Evolutionary conservation across 2,329 filamentous ascomycete genomes (phyloP).

Genomic region (Hypoxylon sp.): DNA sequence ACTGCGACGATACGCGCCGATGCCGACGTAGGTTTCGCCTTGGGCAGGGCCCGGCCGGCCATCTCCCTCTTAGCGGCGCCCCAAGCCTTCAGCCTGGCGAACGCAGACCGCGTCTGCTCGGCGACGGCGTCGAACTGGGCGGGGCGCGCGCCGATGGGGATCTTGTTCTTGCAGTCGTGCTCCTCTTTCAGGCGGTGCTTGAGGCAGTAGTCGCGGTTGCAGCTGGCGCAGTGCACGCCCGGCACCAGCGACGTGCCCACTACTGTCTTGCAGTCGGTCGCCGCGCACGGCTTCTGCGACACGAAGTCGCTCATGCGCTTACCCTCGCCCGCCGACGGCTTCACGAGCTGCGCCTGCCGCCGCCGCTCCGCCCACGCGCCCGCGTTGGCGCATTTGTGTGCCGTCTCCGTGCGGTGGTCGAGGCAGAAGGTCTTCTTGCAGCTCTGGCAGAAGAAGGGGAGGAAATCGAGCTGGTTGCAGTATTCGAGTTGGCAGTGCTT

Average conservation of each 20-base stretch:
- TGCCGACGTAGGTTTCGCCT: conserved; percentile 73
- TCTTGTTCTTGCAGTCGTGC: conserved; percentile 85
- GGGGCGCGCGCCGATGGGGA: conserved; percentile 67
- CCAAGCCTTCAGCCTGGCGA: conserved; percentile 86
- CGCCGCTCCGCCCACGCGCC: conserved; percentile 75
- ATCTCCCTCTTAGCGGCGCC: conserved; percentile 79
- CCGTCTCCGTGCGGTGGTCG: conserved; percentile 89
- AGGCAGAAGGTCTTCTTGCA: conserved; percentile 90
- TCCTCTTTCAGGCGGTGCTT: conserved; percentile 84
- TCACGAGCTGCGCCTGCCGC: conserved; percentile 68
- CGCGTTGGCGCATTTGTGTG: conserved; percentile 77
- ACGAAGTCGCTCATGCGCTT: conserved; percentile 69
- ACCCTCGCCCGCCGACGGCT: conserved; percentile 68
- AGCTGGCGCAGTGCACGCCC: conserved; percentile 79
- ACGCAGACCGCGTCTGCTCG: conserved; percentile 79
- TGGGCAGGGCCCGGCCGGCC: conserved; percentile 71
- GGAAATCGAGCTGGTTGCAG: conserved; percentile 95
- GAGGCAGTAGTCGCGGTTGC: conserved; percentile 82
- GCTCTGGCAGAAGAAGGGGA: conserved; percentile 94
- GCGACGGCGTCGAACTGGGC: conserved; percentile 63
- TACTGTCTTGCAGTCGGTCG: conserved; percentile 76
- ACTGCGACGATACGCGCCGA: conserved; percentile 78
- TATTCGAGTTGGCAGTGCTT: conserved; percentile 91
- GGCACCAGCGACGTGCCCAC: conserved; percentile 78
- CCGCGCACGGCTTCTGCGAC: conserved; percentile 77